Evolutionary conservation across 73 alveolate genomes (phyloP).

Genomic region (Tetrahymena borealis): DNA sequence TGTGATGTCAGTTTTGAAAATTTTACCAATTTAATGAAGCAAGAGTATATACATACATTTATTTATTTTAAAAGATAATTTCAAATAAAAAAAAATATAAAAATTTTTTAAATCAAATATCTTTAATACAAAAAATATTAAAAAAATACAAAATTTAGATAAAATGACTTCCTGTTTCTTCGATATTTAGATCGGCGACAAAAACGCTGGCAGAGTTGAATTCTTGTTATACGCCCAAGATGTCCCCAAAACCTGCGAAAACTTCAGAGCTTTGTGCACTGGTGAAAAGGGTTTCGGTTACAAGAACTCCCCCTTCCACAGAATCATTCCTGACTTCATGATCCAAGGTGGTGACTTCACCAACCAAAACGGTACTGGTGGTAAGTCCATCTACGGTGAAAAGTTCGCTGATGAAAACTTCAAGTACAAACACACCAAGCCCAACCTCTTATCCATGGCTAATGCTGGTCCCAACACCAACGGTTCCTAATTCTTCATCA

Average conservation of each 20-base stretch:
- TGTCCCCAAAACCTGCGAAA: constrained; percentile 82
- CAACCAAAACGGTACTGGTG: constrained; percentile 88
- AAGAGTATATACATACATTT: background rate
- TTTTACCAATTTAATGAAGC: too few relatives aligned
- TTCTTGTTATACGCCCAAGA: constrained; percentile 53
- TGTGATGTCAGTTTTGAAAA: background rate
- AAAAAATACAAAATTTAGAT: background rate
- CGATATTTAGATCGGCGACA: background rate
- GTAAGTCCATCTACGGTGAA: constrained; percentile 86
- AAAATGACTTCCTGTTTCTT: background rate
- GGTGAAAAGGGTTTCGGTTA: constrained; percentile 49
- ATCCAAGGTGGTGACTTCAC: constrained; percentile 94
- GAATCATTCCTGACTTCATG: constrained; percentile 91
- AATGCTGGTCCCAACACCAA: constrained; percentile 97
- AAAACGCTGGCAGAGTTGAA: background rate
- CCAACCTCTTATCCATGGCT: constrained; percentile 93
- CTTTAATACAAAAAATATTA: background rate
- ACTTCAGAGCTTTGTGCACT: constrained; percentile 86
- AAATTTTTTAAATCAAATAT: background rate
- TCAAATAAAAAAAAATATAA: background rate
- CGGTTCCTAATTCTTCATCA: constrained; percentile 87
- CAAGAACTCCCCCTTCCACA: constrained; percentile 92
- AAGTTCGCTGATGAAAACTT: constrained; percentile 86
- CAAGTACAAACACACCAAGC: constrained; percentile 64
- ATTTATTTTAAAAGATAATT: background rate